Base-by-base conservation (phyloP, 495 filamentous ascomycete species). In the Annulohypoxylon nitens region DNA sequence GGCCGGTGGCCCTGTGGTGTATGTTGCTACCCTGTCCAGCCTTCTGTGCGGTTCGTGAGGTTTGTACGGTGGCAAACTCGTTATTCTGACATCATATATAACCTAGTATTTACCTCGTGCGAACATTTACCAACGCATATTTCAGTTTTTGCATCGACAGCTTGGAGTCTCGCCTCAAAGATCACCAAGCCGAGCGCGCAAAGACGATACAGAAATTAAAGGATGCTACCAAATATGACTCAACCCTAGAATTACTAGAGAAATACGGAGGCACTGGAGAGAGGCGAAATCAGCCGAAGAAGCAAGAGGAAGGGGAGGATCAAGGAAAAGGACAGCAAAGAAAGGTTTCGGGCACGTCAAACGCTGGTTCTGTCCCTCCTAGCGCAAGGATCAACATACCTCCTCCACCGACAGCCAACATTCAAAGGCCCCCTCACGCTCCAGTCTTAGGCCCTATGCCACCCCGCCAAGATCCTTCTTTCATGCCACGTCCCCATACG, bases 151-250 rank as follows among this genome's bases (percentile, higher is more conserved):
- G 93, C 57, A 91, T 96, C 75, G 86, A 90, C 26, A 88, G 81
- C 8, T 84, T 90, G 11, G 89, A 91, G 74, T 71, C 82, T 23
- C 86, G 88, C n/a, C 86, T 97, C 25, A 90, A 97, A 62, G 87
- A 84, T 2, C 86, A 93, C 10, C 86, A 95, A 59, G 86, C 88
- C 63, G 92, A 97, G 80, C 89, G 94, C 51, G 88, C 91, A 60
- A 89, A 90, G 75, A 97, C 94, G 1, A 97, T 99, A 71, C 92
- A 97, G 76, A 95, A 94, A 81, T 89, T 99, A 55, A 99, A 98
- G 81, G 88, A 89, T 33, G 94, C 94, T 18, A 99, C 96, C 37
- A 97, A 93, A 78, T 99, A 97, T 82, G 92, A 97, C 80, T 94
- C 94, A 6, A 99, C 96, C 14, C 92, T 97, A 77, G 89, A 97